Base-by-base conservation (phyloP, 345 rosid genomes). In the Moricandia moricandioides region DNA sequence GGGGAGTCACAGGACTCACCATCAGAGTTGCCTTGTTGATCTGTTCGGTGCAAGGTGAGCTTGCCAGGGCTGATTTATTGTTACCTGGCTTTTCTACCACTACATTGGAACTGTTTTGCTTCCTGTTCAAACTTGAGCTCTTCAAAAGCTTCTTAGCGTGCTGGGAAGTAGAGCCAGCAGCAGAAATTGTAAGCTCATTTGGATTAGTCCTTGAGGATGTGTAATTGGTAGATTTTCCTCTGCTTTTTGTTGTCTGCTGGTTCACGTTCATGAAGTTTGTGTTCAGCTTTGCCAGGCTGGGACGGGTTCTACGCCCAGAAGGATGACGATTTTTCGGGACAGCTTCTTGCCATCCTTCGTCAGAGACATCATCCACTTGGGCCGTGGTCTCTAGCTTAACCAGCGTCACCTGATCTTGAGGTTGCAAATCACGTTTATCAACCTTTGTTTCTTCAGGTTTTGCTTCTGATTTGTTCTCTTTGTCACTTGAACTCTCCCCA, bases 321-420 rank as follows among this genome's bases (percentile, higher is more conserved):
- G 85, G 95, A 71, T 88, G 79, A 39, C 97, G 97, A 16, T 92
- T 82, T 85, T 89, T 95, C 1, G 96, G 91, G 69, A 89, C 90
- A 77, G 99, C 97, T 89, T 94, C 97, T 84, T 95, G 97, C 99
- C 99, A 95, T 75, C 99, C 99, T 86, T 95, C 97, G 80, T 95
- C 93, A 11, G 91, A 84, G 52, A 72, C 82, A 57, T 88, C 90
- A 59, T 88, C 92, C 54, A 82, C 89, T 39, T 73, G 87, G 34
- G 56, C 66, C 0, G 62, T 63, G 66, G 82, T 78, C 52, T 83
- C 86, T 60, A 18, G 75, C 64, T 69, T 79, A 43, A 73, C 80
- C 74, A 72, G 31, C 21, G 64, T 30, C 13, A 69, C 37, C 65
- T 91, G 84, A 65, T 79, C 86, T 62, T 71, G 84, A 30, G 83